Conservation (phyloP, 495 filamentous ascomycete genomes). For the Entonaema liquescens region DNA sequence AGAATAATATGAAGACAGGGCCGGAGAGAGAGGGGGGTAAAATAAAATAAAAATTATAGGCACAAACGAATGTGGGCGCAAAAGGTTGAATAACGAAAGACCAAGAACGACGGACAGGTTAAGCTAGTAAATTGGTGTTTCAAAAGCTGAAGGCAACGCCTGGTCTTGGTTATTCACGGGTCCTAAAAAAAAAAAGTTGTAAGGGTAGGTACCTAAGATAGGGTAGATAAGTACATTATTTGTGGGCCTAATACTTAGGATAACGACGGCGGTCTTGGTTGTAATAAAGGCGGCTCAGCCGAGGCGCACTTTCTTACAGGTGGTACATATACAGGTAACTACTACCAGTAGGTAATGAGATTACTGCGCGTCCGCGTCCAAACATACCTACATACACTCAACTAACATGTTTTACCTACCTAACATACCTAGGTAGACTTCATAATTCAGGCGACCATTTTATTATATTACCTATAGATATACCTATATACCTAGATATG, state of each 20-base stretch:
- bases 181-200: constrained; percentile 24
- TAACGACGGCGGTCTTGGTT: constrained; percentile 11
- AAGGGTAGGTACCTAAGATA: background rate
- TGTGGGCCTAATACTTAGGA: constrained; percentile 1
- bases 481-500: background rate
- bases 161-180: constrained; percentile 7
- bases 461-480: background rate
- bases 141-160: constrained; percentile 32
- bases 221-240: background rate
- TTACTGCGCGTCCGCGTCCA: background rate
- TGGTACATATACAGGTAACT: background rate
- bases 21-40: background rate
- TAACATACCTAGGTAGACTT: background rate
- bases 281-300: constrained; percentile 37
- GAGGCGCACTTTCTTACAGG: constrained; percentile 32
- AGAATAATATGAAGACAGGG: constrained; percentile 10
- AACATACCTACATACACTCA: background rate
- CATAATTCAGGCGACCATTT: background rate
- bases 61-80: constrained; percentile 31
- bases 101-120: constrained; percentile 23
- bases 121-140: constrained; percentile 33
- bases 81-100: constrained; percentile 20
- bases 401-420: too few species aligned
- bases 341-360: background rate
- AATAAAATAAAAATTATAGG: constrained; percentile 17